Percentiles rank a stretch among this genome's conserved stretches.
phyloP scores from a whole-genome alignment of 2,329 filamentous ascomycete species.

The Lasiodiplodia sp. region DNA sequence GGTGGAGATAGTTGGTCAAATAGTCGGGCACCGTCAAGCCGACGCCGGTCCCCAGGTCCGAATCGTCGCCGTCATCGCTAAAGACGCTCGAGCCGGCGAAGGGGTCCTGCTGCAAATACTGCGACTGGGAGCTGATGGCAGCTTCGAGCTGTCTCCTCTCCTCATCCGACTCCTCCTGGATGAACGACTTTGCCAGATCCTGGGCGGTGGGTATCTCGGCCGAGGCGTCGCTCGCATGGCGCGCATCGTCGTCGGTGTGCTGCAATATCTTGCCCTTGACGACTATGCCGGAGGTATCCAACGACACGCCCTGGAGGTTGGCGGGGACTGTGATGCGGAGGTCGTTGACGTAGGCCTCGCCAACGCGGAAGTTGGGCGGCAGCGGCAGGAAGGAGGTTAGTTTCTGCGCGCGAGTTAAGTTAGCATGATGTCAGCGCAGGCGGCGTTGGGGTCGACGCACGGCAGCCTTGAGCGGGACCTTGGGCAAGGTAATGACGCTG shows the following conservation, averaged over 20 bases:
- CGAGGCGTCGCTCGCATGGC: background rate
- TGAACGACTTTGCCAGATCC: conserved; percentile 78
- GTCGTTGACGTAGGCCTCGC: conserved; percentile 75
- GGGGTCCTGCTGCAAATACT: conserved; percentile 62
- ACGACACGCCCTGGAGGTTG: conserved; percentile 84
- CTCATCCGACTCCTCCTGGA: conserved; percentile 72
- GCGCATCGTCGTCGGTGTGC: background rate
- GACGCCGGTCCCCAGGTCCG: conserved; percentile 27
- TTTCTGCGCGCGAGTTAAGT: conserved; percentile 65
- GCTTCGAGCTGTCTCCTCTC: conserved; percentile 74
- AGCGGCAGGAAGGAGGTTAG: conserved; percentile 78
- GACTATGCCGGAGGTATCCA: conserved; percentile 83
- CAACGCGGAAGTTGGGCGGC: conserved; percentile 73
- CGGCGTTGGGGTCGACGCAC: conserved; percentile 56
- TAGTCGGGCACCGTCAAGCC: conserved; percentile 73
- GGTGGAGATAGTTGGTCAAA: conserved; percentile 74
- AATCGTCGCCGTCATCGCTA: conserved; percentile 56
- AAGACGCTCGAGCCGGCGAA: conserved; percentile 55
- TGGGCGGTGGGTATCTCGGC: conserved; percentile 68
- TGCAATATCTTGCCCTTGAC: conserved; percentile 56
- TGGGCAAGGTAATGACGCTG: conserved; percentile 82
- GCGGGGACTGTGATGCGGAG: conserved; percentile 85
- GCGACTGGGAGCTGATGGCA: conserved; percentile 68
- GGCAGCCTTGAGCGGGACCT: conserved; percentile 82
- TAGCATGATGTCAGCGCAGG: conserved; percentile 32